Conservation (phyloP, 805 yeast species). For the Nakazawaea molendinolei region DNA sequence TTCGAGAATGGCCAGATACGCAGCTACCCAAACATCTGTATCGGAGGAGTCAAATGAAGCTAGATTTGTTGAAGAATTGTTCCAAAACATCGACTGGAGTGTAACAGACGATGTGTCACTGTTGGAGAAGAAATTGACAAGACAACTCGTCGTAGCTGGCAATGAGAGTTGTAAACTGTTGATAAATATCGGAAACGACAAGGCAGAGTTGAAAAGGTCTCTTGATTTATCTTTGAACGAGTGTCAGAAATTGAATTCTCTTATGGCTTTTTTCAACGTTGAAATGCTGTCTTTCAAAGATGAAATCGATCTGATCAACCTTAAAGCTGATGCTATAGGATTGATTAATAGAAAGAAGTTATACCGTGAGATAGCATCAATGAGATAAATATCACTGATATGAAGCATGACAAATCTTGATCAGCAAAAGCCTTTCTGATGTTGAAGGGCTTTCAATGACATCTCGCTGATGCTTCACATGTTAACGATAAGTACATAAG, state of each 20-base stretch:
- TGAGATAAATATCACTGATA: background rate
- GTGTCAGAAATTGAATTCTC: conserved; percentile 49
- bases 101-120: conserved; percentile 56
- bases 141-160: conserved; percentile 56
- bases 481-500: too few relatives aligned
- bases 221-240: conserved; percentile 39
- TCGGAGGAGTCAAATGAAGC: conserved; percentile 3
- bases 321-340: conserved; percentile 5
- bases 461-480: too few relatives aligned
- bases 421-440: too few relatives aligned
- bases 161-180: conserved; percentile 53
- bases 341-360: conserved; percentile 8
- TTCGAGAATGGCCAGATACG: background rate
- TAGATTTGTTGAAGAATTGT: conserved; percentile 50
- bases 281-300: conserved; percentile 58
- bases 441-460: too few relatives aligned
- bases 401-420: background rate
- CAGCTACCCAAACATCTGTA: background rate
- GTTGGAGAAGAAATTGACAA: conserved; percentile 49
- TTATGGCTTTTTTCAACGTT: conserved; percentile 49
- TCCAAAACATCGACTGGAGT: conserved; percentile 76
- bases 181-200: conserved; percentile 38
- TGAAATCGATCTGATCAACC: conserved; percentile 53
- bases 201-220: conserved; percentile 35
- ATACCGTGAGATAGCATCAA: conserved; percentile 2